Percentiles rank a stretch among this genome's conserved stretches.
Conservation (phyloP, 2,329 filamentous ascomycete species). For the Epichloe scottii region DNA sequence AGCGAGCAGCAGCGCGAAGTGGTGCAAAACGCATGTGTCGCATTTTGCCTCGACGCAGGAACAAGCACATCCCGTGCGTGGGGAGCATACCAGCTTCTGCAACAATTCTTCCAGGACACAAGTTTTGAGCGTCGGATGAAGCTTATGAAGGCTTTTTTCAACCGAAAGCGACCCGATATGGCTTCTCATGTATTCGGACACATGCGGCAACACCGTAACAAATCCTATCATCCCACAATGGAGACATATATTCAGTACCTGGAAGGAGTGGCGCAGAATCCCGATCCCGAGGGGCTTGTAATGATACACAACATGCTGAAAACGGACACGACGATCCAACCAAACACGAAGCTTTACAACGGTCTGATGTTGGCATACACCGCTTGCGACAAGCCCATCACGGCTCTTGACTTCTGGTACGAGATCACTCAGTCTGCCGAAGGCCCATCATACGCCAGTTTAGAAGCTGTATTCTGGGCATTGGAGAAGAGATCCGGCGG, state of each 20-base stretch:
- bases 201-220: conserved; percentile 69
- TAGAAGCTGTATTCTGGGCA: conserved; percentile 69
- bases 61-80: conserved; percentile 53
- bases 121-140: conserved; percentile 50
- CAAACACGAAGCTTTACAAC: conserved; percentile 66
- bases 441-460: conserved; percentile 69
- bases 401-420: conserved; percentile 69
- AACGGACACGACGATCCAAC: conserved; percentile 70
- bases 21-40: conserved; percentile 53
- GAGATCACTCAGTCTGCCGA: conserved; percentile 75
- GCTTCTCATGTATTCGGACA: conserved; percentile 79
- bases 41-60: conserved; percentile 51
- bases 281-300: conserved; percentile 48
- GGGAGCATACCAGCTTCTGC: conserved; percentile 53
- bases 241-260: conserved; percentile 72
- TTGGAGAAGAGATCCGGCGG: conserved; percentile 53
- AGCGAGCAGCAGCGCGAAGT: conserved; percentile 55
- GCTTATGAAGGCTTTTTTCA: conserved; percentile 76
- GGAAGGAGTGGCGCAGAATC: conserved; percentile 53
- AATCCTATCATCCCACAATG: conserved; percentile 49
- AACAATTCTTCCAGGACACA: conserved; percentile 54
- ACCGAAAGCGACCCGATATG: conserved; percentile 67
- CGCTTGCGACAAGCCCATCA: conserved; percentile 49
- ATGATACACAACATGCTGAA: conserved; percentile 89
- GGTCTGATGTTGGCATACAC: conserved; percentile 79